phyloP scores from a whole-genome alignment of 2,329 filamentous ascomycete species.

The Pyrenophora seminiperda region DNA sequence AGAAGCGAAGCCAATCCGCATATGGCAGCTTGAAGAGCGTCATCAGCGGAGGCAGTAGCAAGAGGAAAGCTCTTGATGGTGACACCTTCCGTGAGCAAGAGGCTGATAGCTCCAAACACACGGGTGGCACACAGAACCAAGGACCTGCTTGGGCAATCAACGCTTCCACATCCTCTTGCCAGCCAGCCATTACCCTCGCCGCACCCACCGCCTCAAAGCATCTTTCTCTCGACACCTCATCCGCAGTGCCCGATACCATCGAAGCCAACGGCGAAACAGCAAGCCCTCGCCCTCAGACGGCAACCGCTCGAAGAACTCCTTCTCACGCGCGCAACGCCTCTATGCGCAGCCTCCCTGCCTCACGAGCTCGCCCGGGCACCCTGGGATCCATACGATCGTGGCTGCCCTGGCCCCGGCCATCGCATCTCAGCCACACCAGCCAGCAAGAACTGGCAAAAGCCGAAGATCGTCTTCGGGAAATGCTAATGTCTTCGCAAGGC shows the following conservation, averaged over 20 bases:
- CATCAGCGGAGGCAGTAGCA: constrained; percentile 44
- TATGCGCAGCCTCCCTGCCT: constrained; percentile 23
- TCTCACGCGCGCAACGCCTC: constrained; percentile 35
- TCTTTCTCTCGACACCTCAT: constrained; percentile 42
- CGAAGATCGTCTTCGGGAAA: constrained; percentile 39
- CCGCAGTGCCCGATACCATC: constrained; percentile 31
- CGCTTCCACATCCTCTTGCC: constrained; percentile 29
- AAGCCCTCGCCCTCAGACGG: constrained; percentile 18
- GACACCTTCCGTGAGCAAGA: constrained; percentile 29
- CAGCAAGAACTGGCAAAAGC: constrained; percentile 39
- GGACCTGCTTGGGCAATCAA: constrained; percentile 39
- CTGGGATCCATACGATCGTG: constrained; percentile 42
- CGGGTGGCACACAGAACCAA: constrained; percentile 13
- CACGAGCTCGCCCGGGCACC: constrained; percentile 34
- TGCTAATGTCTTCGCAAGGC: constrained; percentile 36
- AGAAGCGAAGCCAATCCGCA: constrained; percentile 44
- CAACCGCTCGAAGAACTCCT: constrained; percentile 13
- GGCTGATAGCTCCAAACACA: constrained; percentile 14
- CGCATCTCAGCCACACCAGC: constrained; percentile 18
- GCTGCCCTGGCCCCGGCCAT: constrained; percentile 43
- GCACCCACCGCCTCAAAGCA: constrained; percentile 45
- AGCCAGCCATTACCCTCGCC: constrained; percentile 42
- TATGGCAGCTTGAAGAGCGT: constrained; percentile 49
- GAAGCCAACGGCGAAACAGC: constrained; percentile 12
- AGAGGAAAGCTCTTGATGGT: constrained; percentile 31